A percentile compares a stretch with the other conserved stretches of the same genome.
Evolutionary conservation across 1,284 basidiomycete species (phyloP).

Genomic region (Pyrrhoderma lamaoense): DNA sequence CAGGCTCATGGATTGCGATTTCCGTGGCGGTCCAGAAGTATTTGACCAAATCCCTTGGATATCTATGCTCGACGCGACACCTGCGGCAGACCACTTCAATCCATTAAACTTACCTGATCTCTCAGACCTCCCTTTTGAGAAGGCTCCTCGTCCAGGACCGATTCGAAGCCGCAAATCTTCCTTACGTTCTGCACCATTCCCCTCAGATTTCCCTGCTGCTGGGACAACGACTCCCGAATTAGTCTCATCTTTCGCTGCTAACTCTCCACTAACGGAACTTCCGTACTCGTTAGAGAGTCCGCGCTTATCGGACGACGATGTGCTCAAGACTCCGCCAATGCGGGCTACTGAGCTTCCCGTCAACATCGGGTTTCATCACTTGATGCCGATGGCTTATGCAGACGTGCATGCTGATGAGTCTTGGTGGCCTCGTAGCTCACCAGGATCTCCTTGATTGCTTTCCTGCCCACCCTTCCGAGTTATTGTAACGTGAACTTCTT

Average conservation of each 20-base stretch:
- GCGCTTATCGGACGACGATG: conserved; percentile 15
- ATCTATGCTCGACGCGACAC: conserved; percentile 40
- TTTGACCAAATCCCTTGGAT: conserved; percentile 62
- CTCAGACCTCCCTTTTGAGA: conserved; percentile 31
- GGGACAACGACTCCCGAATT: conserved; percentile 17
- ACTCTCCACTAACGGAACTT: conserved; percentile 15
- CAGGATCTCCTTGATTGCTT: conserved; percentile 3
- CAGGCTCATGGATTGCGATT: conserved; percentile 27
- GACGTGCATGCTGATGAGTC: conserved; percentile 11
- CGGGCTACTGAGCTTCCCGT: conserved; percentile 35
- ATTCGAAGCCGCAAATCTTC: conserved; percentile 49
- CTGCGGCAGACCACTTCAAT: conserved; percentile 26
- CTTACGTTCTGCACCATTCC: conserved; percentile 41
- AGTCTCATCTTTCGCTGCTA: conserved; percentile 20
- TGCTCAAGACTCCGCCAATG: conserved; percentile 37
- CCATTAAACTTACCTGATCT: conserved; percentile 50
- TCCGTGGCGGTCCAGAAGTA: conserved; percentile 29
- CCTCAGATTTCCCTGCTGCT: conserved; percentile 21
- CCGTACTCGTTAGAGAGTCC: conserved; percentile 9
- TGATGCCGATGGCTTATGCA: conserved; percentile 44
- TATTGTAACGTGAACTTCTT: background rate
- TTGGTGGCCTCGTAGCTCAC: conserved; percentile 12
- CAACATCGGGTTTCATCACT: conserved; percentile 45
- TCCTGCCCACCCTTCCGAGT: background rate
- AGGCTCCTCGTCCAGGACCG: conserved; percentile 36